Base-by-base conservation (phyloP, 306 rosid species). In the Cucurbita maxima region DNA sequence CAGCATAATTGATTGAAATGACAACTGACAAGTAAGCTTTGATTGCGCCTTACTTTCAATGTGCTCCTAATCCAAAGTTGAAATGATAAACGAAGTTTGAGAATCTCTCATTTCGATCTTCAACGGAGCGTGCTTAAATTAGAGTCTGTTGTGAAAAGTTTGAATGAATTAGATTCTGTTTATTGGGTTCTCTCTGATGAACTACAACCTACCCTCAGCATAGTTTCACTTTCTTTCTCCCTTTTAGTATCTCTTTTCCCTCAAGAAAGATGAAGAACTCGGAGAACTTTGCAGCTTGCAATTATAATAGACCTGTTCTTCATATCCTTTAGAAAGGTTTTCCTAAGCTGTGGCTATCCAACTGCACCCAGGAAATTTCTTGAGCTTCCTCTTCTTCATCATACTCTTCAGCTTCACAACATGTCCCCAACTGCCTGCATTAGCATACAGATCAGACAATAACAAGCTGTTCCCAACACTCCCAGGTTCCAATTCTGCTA, bases 311-410 rank as follows among this genome's bases (percentile, higher is more conserved):
- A 36, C 22, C 11, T 6, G 16, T 61, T 37, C 10, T 43, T 41
- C 37, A 22, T 10, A 13, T 40, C 13, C 6, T 66, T 44, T 44
- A 10, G 72, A 41, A 66, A 43, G 8, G 1, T 19, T 66, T 43
- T 43, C 6, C 80, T 75, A 83, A 72, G 34, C 77, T 71, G 79
- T 79, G 76, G 84, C 89, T 72, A 85, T 86, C 97, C 98, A 90
- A 86, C 98, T 93, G 84, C 88, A 85, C 19, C 97, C 97, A 37
- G 89, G 87, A 76, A 90, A 80, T 78, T 83, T 88, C 60, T 75
- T 84, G 3, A 72, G 55, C 59, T 80, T 87, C n/a, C 86, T 86
- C 79, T 77, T 87, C 84, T 80, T 88, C 76, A 82, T 83, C 76
- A 77, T 83, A 71, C 77, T 90, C 86, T 84, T 90, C 84, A 93